Base-by-base conservation (phyloP, 495 filamentous ascomycete genomes). In the Lasiosphaeriaceae sp. region DNA sequence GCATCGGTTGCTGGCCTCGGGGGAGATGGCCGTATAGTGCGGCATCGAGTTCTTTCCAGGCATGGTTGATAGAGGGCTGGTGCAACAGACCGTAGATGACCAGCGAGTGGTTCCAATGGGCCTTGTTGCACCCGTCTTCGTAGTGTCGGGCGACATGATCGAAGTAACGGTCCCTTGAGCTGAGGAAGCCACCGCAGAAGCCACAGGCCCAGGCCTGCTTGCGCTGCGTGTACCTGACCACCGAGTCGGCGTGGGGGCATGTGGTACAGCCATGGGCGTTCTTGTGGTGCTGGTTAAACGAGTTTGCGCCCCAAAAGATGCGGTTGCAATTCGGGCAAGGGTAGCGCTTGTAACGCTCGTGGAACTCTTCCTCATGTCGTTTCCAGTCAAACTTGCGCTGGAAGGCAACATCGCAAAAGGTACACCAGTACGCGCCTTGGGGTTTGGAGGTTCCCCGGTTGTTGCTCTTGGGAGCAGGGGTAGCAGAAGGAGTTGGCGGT, bases 361-460 rank as follows among this genome's bases (percentile, higher is more conserved):
- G 77, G 56, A 80, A 77, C 60, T 78, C 76, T 60, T 80, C 77
- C 52, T 78, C 76, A 64, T 80, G 77, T 14, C 76, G 62, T 69
- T 78, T 80, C 77, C 77, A 80, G 65, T 78, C 77, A 55, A 77
- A 77, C 62, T 80, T 80, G 54, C 76, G 68, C 61, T 78, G 76
- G 48, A 80, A 77, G 17, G 68, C 77, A 54, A 75, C 75, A 46
- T 77, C 72, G 61, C 77, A 80, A 48, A 74, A 78, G 35, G 75
- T 80, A 64, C 77, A 80, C 77, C 76, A 78, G 64, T 77, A 80
- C 37, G 73, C 72, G 34, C 68, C 66, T 39, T 61, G 66, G 4
- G 63, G 56, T 47, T 68, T 68, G 37, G 68, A 62, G 3, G 64
- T 62, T 11, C 66, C 65, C 6, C 65, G 55, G 29, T 69, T 66